Evolutionary conservation across 2,329 filamentous ascomycete genomes (phyloP).

Genomic region (Phialophora chinensis): DNA sequence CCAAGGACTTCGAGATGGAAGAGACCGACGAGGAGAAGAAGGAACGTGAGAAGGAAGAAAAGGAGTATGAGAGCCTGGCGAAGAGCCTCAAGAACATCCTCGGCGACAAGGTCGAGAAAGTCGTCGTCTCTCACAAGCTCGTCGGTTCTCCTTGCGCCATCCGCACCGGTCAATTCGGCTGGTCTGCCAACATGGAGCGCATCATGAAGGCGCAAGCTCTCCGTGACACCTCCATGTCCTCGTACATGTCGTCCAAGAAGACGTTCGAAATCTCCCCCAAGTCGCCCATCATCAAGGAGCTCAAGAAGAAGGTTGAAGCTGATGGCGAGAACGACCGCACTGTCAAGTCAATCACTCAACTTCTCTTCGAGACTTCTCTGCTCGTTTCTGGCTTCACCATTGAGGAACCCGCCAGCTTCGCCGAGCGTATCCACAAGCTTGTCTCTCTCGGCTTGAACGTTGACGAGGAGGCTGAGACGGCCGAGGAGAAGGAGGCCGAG

Average conservation of each 20-base stretch:
- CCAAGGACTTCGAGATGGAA: slow-evolving; percentile 99
- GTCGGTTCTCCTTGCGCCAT: slow-evolving; percentile 94
- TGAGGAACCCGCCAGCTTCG: slow-evolving; percentile 96
- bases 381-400: slow-evolving; percentile 99
- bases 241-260: slow-evolving; percentile 99
- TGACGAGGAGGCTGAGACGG: slow-evolving; percentile 84
- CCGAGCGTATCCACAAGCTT: slow-evolving; percentile 99
- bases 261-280: slow-evolving; percentile 99
- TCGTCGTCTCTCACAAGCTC: slow-evolving; percentile 98
- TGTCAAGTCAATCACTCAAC: slow-evolving; percentile 98
- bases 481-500: slow-evolving; percentile 62
- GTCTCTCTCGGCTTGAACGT: slow-evolving; percentile 97
- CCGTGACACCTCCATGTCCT: slow-evolving; percentile 98
- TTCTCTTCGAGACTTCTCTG: slow-evolving; percentile 98
- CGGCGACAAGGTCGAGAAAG: slow-evolving; percentile 99
- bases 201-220: slow-evolving; percentile 99
- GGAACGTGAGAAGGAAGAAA: slow-evolving; percentile 92
- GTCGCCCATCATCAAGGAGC: slow-evolving; percentile 96
- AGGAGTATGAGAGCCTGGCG: slow-evolving; percentile 92
- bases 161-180: slow-evolving; percentile 99
- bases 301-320: slow-evolving; percentile 98
- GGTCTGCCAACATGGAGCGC: slow-evolving; percentile 99
- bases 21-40: slow-evolving; percentile 99
- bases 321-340: slow-evolving; percentile 99
- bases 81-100: slow-evolving; percentile 99